These are phyloP conservation scores for Leishmania mexicana DNA, from an alignment of 208 protist genomes.

Conservation along the genomic window DNA sequence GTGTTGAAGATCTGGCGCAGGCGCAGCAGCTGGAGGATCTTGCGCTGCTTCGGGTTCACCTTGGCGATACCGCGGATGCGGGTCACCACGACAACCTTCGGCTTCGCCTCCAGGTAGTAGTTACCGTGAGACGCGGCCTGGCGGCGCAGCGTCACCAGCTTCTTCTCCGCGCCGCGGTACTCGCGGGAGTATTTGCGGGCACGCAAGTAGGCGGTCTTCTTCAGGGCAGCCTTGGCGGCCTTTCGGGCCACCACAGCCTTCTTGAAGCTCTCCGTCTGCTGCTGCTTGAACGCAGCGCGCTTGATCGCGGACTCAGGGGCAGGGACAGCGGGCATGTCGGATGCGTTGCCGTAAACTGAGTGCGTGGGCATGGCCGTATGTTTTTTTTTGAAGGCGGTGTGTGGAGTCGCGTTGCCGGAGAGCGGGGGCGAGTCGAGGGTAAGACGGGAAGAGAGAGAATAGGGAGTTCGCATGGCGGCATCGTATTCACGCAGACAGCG, in stretches of 20 bases:
- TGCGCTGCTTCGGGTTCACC: slow-evolving; percentile 97
- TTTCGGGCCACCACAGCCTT: slow-evolving; percentile 78
- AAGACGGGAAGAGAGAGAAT: not conserved
- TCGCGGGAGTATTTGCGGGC: slow-evolving; percentile 95
- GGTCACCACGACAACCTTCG: slow-evolving; percentile 99
- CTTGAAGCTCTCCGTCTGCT: slow-evolving; percentile 91
- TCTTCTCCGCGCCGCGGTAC: slow-evolving; percentile 94
- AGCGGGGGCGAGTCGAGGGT: not conserved
- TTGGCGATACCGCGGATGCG: slow-evolving; percentile 99
- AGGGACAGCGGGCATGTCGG: slow-evolving; percentile 76
- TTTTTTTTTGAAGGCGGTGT: not conserved
- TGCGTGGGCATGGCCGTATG: not conserved
- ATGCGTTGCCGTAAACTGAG: slow-evolving; percentile 21
- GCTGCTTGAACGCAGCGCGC: slow-evolving; percentile 91
- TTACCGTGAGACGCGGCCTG: slow-evolving; percentile 92
- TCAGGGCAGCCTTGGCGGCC: slow-evolving; percentile 65
- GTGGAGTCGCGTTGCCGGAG: too few species aligned
- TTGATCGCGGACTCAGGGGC: slow-evolving; percentile 89
- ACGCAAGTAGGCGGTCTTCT: slow-evolving; percentile 74
- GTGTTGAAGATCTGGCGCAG: slow-evolving; percentile 99
- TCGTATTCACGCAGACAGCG: too few species aligned
- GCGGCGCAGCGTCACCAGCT: slow-evolving; percentile 84
- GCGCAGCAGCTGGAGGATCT: slow-evolving; percentile 99
- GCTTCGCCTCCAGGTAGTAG: slow-evolving; percentile 98
- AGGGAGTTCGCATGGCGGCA: too few species aligned